Percentiles rank a stretch among this genome's conserved stretches.
Evolutionary conservation across 192 early-diverging fungal genomes (phyloP).

Genomic region (Backusella morwellensis): DNA sequence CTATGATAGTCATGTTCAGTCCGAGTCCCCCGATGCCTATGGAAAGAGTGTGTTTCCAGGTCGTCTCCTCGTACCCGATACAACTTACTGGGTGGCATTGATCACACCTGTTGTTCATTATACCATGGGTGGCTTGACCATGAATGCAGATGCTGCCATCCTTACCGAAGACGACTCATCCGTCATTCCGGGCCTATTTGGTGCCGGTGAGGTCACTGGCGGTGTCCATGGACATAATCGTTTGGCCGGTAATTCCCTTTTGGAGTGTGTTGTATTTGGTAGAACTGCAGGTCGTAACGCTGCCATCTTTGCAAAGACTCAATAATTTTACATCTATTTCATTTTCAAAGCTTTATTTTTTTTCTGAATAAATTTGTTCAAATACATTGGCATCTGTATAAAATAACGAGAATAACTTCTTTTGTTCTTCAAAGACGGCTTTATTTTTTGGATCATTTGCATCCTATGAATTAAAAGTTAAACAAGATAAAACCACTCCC

Average conservation of each 20-base stretch:
- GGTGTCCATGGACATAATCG: conserved; percentile 85
- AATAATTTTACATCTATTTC: neutral
- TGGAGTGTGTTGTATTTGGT: conserved; percentile 84
- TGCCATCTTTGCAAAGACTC: neutral
- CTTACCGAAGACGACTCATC: conserved; percentile 16
- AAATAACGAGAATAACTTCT: neutral
- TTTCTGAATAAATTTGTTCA: conserved; percentile 1
- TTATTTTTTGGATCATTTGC: neutral
- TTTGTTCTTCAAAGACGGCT: neutral
- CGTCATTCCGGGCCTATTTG: conserved; percentile 64
- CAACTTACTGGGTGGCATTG: conserved; percentile 22
- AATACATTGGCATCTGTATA: conserved; percentile 8
- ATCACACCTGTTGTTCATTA: conserved; percentile 36
- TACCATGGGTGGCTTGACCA: conserved; percentile 26
- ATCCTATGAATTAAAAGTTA: neutral
- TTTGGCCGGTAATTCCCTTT: conserved; percentile 73
- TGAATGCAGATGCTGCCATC: conserved; percentile 9
- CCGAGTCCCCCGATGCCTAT: conserved; percentile 13
- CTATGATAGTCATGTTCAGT: conserved; percentile 15
- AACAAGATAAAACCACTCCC: neutral
- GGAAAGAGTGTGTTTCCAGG: conserved; percentile 26
- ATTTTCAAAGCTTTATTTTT: neutral
- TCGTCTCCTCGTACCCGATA: neutral
- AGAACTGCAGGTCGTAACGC: conserved; percentile 64
- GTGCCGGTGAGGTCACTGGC: conserved; percentile 79